phyloP scores from a whole-genome alignment of 2,329 filamentous ascomycete species.

The Trichoderma oligosporum region DNA sequence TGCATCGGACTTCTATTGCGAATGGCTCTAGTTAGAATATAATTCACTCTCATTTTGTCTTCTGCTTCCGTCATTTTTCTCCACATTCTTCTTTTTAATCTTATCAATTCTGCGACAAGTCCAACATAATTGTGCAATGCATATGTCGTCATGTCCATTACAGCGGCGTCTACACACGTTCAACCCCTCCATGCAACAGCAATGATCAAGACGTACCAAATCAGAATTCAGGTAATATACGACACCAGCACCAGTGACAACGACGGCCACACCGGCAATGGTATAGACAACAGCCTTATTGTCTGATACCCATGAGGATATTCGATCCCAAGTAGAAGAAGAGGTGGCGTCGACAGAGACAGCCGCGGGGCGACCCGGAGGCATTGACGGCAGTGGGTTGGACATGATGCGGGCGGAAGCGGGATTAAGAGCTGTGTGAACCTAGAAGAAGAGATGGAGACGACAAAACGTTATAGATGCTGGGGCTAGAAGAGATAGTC shows the following conservation, averaged over 20 bases:
- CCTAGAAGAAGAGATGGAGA: slow-evolving; percentile 25
- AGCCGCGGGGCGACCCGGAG: slow-evolving; percentile 42
- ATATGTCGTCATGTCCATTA: slow-evolving; percentile 12
- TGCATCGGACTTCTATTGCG: slow-evolving; percentile 42
- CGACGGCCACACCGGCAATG: slow-evolving; percentile 87
- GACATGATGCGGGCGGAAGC: slow-evolving; percentile 36
- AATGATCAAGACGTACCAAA: slow-evolving; percentile 42
- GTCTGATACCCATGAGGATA: slow-evolving; percentile 88
- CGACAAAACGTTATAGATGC: slow-evolving; percentile 26
- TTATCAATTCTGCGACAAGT: not conserved
- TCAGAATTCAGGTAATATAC: slow-evolving; percentile 80
- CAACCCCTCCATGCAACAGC: not conserved
- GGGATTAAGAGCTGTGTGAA: slow-evolving; percentile 24
- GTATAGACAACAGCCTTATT: slow-evolving; percentile 96
- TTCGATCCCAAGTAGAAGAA: slow-evolving; percentile 80
- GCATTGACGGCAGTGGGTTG: slow-evolving; percentile 47
- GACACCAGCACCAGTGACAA: slow-evolving; percentile 84
- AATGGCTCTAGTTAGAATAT: not conserved
- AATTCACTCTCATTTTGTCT: not conserved
- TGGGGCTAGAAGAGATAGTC: slow-evolving; percentile 23
- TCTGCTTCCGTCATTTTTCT: not conserved
- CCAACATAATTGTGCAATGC: not conserved
- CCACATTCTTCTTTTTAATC: not conserved
- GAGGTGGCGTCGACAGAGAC: slow-evolving; percentile 55
- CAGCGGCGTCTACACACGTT: slow-evolving; percentile 7